Base-by-base conservation (phyloP, 176 grass and related monocot species). In the Eleusine coracana region DNA sequence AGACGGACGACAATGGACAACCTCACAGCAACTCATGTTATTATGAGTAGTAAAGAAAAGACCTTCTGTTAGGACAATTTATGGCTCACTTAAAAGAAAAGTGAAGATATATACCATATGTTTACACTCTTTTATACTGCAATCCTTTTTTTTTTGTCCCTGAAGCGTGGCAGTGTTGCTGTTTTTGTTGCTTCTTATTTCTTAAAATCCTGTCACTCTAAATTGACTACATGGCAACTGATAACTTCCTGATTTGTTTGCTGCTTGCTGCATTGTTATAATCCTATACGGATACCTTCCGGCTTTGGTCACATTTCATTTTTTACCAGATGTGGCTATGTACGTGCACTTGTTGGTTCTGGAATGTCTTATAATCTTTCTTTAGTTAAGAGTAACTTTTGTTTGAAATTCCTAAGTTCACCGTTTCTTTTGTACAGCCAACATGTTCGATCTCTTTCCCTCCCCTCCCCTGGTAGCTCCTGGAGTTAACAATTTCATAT, bases 121-220 rank as follows among this genome's bases (percentile, higher is more conserved):
- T 66, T 66, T 44, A 40, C 71, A 74, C 49, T 74, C 28, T 60
- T 60, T 59, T 56, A 13, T 25, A 38, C 14, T 12, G 23, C 71
- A 31, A 31, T 14, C 25, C 13, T 41, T 44, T 40, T 41, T 44
- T 40, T 44, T 85, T 18, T 16, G 21, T 13, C 41, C 9, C 41
- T 6, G 9, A 58, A 71, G 25, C 49, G 29, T 28, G 8, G 20
- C 21, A 17, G 23, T 64, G 21, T 46, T 23, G 17, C 75, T 15
- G 34, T 81, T 81, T 68, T 76, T 0, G 67, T 85, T 59, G 1
- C 80, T 48, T 37, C 7, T 42, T 42, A 42, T 45, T 77, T 60
- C 84, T 60, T n/a, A 3, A 23, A 60, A 23, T 7, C 21, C 5
- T 3, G n/a, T 23, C 56, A 60, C 7, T 25, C 21, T 60, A 25